Evolutionary conservation across 1,284 basidiomycete genomes (phyloP).

Genomic region (Irpex rosettiformis): DNA sequence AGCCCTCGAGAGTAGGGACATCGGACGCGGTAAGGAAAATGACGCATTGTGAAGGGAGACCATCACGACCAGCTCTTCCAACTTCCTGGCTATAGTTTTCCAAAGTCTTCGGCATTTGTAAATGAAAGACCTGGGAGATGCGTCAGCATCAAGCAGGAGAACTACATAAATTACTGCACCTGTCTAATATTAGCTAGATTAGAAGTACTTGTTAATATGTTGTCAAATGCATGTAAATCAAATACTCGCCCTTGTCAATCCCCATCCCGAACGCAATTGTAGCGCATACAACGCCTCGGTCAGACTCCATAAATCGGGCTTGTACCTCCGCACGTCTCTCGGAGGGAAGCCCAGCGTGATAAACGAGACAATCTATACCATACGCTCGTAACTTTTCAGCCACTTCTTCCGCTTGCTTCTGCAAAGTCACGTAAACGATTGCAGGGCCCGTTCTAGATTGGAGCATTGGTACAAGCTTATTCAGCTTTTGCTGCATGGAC

Average conservation of each 20-base stretch:
- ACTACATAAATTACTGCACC: conserved; percentile 17
- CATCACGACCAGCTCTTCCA: conserved; percentile 74
- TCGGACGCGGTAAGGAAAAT: conserved; percentile 44
- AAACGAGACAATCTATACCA: conserved; percentile 53
- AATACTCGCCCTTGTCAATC: conserved; percentile 56
- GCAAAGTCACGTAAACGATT: conserved; percentile 71
- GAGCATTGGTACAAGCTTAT: conserved; percentile 41
- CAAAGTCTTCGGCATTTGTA: conserved; percentile 64
- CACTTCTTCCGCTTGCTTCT: conserved; percentile 62
- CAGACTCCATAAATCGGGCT: conserved; percentile 59
- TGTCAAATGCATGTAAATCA: background rate
- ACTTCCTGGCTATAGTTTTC: conserved; percentile 75
- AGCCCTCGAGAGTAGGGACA: conserved; percentile 42
- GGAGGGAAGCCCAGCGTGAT: conserved; percentile 65
- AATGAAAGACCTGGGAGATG: conserved; percentile 56
- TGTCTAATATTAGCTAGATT: conserved; percentile 30
- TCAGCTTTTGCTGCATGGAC: conserved; percentile 38
- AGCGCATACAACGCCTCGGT: conserved; percentile 64
- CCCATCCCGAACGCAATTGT: conserved; percentile 73
- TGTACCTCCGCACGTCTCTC: conserved; percentile 57
- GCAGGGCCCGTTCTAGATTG: conserved; percentile 45
- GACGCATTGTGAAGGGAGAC: conserved; percentile 53
- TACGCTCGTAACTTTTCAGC: conserved; percentile 47
- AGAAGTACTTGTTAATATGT: background rate
- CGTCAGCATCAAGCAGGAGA: background rate